Percentiles rank a stretch among this genome's conserved stretches.
Evolutionary conservation across 140 eudicot genomes (phyloP).

Genomic region (Cichorium intybus): DNA sequence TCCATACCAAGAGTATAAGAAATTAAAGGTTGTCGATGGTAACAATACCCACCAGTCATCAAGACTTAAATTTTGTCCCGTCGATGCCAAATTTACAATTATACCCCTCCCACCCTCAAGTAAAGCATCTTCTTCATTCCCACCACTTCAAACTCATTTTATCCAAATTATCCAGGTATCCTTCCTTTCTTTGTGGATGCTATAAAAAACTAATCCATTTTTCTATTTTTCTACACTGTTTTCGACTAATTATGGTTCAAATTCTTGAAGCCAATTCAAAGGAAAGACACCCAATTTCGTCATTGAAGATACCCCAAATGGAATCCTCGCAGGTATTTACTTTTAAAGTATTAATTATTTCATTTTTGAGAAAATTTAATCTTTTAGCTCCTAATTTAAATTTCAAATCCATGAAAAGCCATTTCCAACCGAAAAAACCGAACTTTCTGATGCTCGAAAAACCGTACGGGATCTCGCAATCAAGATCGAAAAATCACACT

Average conservation of each 20-base stretch:
- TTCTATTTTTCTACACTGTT: neutral
- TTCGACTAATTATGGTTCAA: conserved; percentile 8
- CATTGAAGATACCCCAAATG: conserved; percentile 23
- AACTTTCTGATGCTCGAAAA: conserved; percentile 57
- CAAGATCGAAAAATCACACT: conserved; percentile 54
- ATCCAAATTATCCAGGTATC: conserved; percentile 20
- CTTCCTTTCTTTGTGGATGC: conserved; percentile 1
- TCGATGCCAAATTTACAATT: conserved; percentile 18
- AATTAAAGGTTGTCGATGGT: conserved; percentile 38
- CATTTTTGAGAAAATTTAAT: neutral
- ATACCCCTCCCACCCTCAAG: conserved; percentile 12
- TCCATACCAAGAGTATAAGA: conserved; percentile 21
- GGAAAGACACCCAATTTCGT: conserved; percentile 10
- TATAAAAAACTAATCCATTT: neutral
- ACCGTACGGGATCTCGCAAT: conserved; percentile 45
- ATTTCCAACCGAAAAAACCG: conserved; percentile 42
- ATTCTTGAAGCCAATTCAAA: conserved; percentile 9
- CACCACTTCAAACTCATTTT: conserved; percentile 3
- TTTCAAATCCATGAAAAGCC: conserved; percentile 26
- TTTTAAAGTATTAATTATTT: neutral
- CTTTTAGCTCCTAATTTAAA: conserved; percentile 14
- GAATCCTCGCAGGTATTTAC: conserved; percentile 41
- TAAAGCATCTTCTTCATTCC: conserved; percentile 20
- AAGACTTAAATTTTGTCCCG: neutral
- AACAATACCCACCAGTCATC: conserved; percentile 27